These are phyloP conservation scores for Albizia julibrissin DNA, from an alignment of 306 rosid genomes.

Conservation along the genomic window DNA sequence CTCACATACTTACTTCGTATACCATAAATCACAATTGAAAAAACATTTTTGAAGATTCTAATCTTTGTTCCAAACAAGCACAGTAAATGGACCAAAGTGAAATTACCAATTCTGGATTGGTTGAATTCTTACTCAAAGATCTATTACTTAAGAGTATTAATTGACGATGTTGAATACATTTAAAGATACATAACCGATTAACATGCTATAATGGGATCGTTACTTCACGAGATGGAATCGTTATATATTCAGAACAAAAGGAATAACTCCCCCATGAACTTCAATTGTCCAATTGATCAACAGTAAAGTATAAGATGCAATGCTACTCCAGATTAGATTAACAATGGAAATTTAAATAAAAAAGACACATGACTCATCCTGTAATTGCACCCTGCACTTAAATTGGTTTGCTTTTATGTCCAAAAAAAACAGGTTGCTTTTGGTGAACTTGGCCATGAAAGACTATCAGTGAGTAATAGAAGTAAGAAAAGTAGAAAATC, in stretches of 20 bases:
- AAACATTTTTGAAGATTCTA: too few species aligned
- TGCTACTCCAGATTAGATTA: neutral
- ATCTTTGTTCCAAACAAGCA: too few species aligned
- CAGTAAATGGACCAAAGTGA: neutral
- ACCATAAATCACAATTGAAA: too few species aligned
- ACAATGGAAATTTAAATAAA: neutral
- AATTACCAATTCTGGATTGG: neutral
- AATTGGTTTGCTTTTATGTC: neutral
- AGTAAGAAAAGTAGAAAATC: neutral
- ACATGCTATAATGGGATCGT: neutral
- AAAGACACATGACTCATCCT: neutral
- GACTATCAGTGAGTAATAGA: neutral
- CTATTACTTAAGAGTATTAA: neutral
- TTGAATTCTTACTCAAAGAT: neutral
- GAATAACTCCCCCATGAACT: neutral
- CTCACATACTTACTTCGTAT: too few species aligned
- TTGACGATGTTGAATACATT: neutral
- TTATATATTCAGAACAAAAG: neutral
- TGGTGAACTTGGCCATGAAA: neutral
- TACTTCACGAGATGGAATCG: neutral
- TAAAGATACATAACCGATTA: neutral
- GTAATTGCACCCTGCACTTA: neutral
- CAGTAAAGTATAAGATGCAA: neutral
- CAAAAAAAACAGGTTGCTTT: neutral
- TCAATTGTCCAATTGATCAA: neutral